Percentiles rank a stretch among this genome's conserved stretches.
Evolutionary conservation across 2,329 filamentous ascomycete genomes (phyloP).

Genomic region (Stachybotrys chartarum): DNA sequence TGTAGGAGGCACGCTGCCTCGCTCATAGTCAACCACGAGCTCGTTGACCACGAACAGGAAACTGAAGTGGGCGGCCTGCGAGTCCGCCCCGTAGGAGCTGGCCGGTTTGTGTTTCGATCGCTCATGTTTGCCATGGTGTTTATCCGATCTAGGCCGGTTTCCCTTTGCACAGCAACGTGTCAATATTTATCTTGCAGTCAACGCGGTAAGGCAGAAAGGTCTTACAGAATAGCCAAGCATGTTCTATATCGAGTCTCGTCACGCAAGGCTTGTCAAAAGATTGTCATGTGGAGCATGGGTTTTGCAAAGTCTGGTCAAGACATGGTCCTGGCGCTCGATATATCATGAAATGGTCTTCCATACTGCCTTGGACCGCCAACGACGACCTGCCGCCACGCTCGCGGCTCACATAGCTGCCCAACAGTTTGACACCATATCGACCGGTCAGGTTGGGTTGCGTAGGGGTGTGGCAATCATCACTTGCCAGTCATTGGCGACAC

Average conservation of each 20-base stretch:
- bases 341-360: not conserved
- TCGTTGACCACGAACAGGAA: slow-evolving; percentile 35
- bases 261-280: too few species aligned
- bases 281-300: too few species aligned
- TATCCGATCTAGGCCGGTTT: not conserved
- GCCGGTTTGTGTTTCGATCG: not conserved
- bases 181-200: too few species aligned
- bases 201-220: too few species aligned
- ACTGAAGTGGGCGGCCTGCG: slow-evolving; percentile 7
- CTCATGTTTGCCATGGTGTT: not conserved
- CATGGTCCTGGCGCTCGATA: not conserved
- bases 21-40: slow-evolving; percentile 13
- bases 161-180: not conserved
- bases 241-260: too few species aligned
- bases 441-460: slow-evolving; percentile 14
- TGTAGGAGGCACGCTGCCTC: slow-evolving; percentile 2
- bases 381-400: not conserved
- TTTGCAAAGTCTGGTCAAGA: too few species aligned
- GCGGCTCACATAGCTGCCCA: slow-evolving; percentile 13
- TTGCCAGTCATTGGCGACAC: not conserved
- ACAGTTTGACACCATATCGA: slow-evolving; percentile 5
- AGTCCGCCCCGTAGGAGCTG: not conserved
- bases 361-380: not conserved
- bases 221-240: too few species aligned
- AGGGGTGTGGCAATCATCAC: slow-evolving; percentile 8